A percentile compares a stretch with the other conserved stretches of the same genome.
phyloP scores from a whole-genome alignment of 768 basidiomycete genomes.

The Cyclocybe cylindracea region DNA sequence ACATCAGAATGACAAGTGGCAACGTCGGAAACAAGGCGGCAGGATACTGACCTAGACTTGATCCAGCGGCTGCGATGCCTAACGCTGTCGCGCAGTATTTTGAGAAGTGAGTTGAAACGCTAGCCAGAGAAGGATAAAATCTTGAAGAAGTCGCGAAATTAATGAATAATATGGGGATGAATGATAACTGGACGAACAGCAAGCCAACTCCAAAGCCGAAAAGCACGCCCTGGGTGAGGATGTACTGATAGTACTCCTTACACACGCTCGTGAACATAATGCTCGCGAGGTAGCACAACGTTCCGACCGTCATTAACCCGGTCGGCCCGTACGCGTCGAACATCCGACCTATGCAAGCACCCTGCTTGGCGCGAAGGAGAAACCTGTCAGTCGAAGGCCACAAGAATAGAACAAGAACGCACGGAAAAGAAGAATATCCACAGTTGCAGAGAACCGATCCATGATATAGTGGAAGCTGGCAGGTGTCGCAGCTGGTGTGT shows the following conservation, averaged over 20 bases:
- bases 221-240: slow-evolving; percentile 62
- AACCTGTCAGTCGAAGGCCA: neutral
- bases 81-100: slow-evolving; percentile 70
- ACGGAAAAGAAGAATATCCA: slow-evolving; percentile 74
- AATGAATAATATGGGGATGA: slow-evolving; percentile 5
- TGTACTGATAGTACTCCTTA: slow-evolving; percentile 57
- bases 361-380: slow-evolving; percentile 36
- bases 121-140: slow-evolving; percentile 70
- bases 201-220: slow-evolving; percentile 69
- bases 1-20: neutral
- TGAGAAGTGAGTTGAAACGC: slow-evolving; percentile 65
- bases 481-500: slow-evolving; percentile 54
- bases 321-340: slow-evolving; percentile 66
- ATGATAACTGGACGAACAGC: slow-evolving; percentile 44
- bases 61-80: slow-evolving; percentile 73
- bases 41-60: slow-evolving; percentile 50
- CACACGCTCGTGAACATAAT: slow-evolving; percentile 65
- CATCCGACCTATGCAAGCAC: slow-evolving; percentile 57
- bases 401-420: slow-evolving; percentile 19
- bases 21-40: neutral
- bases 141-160: slow-evolving; percentile 32
- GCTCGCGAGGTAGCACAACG: slow-evolving; percentile 46
- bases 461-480: slow-evolving; percentile 60
- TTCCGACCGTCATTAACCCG: slow-evolving; percentile 51
- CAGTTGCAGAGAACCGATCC: slow-evolving; percentile 72